A percentile compares a stretch with the other conserved stretches of the same genome.
These are phyloP conservation scores for Daldinia caldariorum DNA, from an alignment of 495 filamentous ascomycete species.

Conservation along the genomic window DNA sequence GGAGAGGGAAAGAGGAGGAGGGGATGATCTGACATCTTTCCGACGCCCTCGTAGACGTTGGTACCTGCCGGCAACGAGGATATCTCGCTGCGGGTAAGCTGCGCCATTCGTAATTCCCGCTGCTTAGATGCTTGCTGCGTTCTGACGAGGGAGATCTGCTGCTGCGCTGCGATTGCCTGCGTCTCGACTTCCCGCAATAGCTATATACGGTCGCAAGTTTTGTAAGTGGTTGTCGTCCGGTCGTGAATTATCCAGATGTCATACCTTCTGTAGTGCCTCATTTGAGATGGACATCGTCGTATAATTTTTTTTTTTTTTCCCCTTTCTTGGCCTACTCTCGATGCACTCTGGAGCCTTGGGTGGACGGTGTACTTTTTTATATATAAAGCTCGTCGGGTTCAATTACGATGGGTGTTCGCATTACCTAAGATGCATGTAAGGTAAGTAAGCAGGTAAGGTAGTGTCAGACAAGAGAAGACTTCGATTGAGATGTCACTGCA, in stretches of 20 bases:
- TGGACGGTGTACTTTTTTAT: neutral
- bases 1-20: neutral
- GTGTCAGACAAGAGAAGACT: neutral
- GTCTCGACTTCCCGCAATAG: constrained; percentile 93
- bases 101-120: constrained; percentile 86
- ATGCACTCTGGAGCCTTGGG: neutral
- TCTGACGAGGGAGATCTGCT: constrained; percentile 88
- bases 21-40: constrained; percentile 80
- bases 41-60: constrained; percentile 90
- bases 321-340: neutral
- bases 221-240: constrained; percentile 4
- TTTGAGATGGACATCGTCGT: constrained; percentile 89
- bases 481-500: neutral
- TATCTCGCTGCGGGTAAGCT: constrained; percentile 87
- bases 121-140: constrained; percentile 87
- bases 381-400: neutral
- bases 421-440: constrained; percentile 1
- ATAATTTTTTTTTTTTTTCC: neutral
- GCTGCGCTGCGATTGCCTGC: constrained; percentile 85
- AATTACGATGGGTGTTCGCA: neutral
- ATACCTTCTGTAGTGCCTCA: constrained; percentile 92
- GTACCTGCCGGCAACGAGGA: constrained; percentile 79
- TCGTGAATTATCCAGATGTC: constrained; percentile 11
- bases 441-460: neutral
- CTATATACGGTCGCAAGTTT: constrained; percentile 56